Evolutionary conservation across 306 rosid species (phyloP).

Genomic region (Fagus sylvatica): DNA sequence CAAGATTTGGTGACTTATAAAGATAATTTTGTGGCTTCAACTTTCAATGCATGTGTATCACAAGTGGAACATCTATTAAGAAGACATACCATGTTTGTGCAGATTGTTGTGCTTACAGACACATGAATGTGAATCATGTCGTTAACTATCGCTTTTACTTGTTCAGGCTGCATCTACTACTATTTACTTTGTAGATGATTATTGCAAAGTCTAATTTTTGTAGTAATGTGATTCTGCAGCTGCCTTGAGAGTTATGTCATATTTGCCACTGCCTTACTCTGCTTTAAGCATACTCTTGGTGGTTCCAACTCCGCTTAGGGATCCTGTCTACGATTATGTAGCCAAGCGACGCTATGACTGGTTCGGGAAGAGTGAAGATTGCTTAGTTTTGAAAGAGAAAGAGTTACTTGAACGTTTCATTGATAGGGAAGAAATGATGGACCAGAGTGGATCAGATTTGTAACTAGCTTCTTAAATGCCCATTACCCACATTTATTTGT

Average conservation of each 20-base stretch:
- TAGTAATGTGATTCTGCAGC: constrained; percentile 49
- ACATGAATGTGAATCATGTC: neutral
- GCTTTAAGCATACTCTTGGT: constrained; percentile 51
- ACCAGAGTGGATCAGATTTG: constrained; percentile 21
- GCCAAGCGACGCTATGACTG: constrained; percentile 56
- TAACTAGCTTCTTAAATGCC: constrained; percentile 12
- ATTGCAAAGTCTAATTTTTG: constrained; percentile 26
- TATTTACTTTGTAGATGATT: constrained; percentile 1
- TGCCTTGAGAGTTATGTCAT: constrained; percentile 68
- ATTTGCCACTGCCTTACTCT: constrained; percentile 76
- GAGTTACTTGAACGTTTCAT: constrained; percentile 83
- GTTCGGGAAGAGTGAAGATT: constrained; percentile 66
- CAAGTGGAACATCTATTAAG: neutral
- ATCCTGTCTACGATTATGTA: constrained; percentile 54
- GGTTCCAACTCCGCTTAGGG: constrained; percentile 70
- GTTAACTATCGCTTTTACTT: neutral
- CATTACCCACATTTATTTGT: constrained; percentile 6
- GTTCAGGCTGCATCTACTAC: neutral
- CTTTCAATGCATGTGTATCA: neutral
- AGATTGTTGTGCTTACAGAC: neutral
- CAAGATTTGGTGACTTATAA: neutral
- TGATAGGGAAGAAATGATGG: constrained; percentile 70
- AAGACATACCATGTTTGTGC: neutral
- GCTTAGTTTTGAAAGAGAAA: constrained; percentile 60
- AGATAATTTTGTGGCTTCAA: neutral